Conservation (phyloP, 345 rosid species). For the Lepidium sativum region DNA sequence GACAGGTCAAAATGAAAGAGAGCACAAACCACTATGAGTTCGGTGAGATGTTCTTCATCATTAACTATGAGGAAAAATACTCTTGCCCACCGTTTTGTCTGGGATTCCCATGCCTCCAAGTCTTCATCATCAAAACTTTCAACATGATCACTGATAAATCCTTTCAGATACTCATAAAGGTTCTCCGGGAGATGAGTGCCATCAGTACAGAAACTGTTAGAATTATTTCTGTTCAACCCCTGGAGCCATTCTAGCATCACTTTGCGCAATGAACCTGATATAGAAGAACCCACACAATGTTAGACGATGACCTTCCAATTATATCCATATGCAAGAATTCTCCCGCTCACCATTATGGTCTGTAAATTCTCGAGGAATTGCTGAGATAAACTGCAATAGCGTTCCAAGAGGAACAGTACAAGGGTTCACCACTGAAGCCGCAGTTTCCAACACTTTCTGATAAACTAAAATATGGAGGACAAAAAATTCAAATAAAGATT, state of each 20-base stretch:
- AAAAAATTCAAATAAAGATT: background rate
- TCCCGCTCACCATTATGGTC: conserved; percentile 62
- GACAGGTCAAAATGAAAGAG: conserved; percentile 11
- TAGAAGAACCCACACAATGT: background rate
- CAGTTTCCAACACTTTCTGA: conserved; percentile 57
- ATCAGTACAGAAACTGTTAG: conserved; percentile 14
- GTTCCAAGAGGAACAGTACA: conserved; percentile 57
- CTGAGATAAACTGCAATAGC: conserved; percentile 62
- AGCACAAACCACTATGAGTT: conserved; percentile 48
- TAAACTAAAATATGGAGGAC: conserved; percentile 40
- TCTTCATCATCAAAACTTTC: conserved; percentile 75
- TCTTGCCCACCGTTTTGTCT: conserved; percentile 79
- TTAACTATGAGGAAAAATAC: conserved; percentile 47
- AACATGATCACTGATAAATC: conserved; percentile 34
- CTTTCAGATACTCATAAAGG: conserved; percentile 50
- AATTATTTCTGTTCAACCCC: conserved; percentile 27
- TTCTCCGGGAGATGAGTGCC: conserved; percentile 37
- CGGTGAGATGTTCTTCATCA: conserved; percentile 41
- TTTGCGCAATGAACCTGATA: conserved; percentile 44
- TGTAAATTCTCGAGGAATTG: conserved; percentile 74
- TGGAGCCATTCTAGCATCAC: conserved; percentile 60
- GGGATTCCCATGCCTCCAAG: conserved; percentile 75
- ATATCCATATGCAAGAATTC: background rate
- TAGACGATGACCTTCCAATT: background rate
- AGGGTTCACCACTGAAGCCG: conserved; percentile 42